Evolutionary conservation across 345 rosid species (phyloP).

Genomic region (Dipteronia dyeriana): DNA sequence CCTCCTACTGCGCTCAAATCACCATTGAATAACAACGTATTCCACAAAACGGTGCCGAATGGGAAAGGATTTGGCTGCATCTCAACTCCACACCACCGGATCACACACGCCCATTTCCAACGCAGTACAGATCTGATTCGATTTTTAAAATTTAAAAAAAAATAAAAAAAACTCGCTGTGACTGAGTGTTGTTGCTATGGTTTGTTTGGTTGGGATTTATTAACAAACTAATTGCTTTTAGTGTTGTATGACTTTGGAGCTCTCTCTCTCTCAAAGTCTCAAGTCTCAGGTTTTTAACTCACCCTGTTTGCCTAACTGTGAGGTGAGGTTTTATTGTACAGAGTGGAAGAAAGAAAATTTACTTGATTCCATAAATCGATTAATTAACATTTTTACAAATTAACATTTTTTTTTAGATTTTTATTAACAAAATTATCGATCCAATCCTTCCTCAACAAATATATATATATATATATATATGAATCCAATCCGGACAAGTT

Average conservation of each 20-base stretch:
- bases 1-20: constrained; percentile 62
- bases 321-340: neutral
- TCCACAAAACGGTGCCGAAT: constrained; percentile 58
- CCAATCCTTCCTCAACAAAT: too few relatives aligned
- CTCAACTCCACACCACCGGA: constrained; percentile 41
- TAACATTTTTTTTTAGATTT: too few relatives aligned
- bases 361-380: too few relatives aligned
- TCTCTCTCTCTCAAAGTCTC: neutral
- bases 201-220: neutral
- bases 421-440: too few relatives aligned
- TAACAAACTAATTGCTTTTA: neutral
- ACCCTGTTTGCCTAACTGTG: neutral
- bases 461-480: too few relatives aligned
- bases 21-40: constrained; percentile 64
- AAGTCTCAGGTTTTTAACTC: neutral
- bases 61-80: constrained; percentile 86
- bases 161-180: too few relatives aligned
- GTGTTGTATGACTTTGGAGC: neutral
- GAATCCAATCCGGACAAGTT: too few relatives aligned
- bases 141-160: too few relatives aligned
- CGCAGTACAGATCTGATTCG: neutral
- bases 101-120: constrained; percentile 16
- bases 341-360: too few relatives aligned
- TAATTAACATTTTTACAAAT: too few relatives aligned
- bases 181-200: neutral